These are phyloP conservation scores for Debaryomycetaceae sp. DNA, from an alignment of 1,139 yeast species.

Conservation along the genomic window DNA sequence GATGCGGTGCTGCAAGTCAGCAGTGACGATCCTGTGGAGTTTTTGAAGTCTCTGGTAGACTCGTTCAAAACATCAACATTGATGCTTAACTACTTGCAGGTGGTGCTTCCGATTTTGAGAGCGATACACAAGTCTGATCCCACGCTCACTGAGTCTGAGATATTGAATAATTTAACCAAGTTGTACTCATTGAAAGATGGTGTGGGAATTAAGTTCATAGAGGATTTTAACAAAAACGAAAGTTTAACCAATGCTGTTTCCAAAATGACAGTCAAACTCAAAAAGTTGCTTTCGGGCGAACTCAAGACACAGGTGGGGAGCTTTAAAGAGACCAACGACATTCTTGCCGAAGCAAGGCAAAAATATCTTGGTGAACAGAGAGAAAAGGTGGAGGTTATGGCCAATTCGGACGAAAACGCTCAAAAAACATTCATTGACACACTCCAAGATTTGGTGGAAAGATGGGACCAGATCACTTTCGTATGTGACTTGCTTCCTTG, in stretches of 20 bases:
- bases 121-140: conserved; percentile 29
- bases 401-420: conserved; percentile 1
- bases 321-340: conserved; percentile 13
- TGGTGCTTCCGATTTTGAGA: conserved; percentile 29
- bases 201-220: conserved; percentile 15
- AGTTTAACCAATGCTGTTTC: conserved; percentile 6
- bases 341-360: conserved; percentile 11
- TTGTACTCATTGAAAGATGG: conserved; percentile 14
- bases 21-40: conserved; percentile 18
- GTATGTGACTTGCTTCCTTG: conserved; percentile 30
- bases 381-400: conserved; percentile 5
- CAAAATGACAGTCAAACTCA: conserved; percentile 3
- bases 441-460: conserved; percentile 12
- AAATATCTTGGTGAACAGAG: conserved; percentile 6
- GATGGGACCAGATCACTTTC: conserved; percentile 24
- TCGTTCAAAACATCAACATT: conserved; percentile 24
- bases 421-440: conserved; percentile 1
- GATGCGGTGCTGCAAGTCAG: conserved; percentile 13
- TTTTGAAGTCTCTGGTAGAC: conserved; percentile 18
- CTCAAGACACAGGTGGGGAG: conserved; percentile 13
- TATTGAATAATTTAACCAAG: conserved; percentile 22
- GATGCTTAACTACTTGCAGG: conserved; percentile 23
- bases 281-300: conserved; percentile 6
- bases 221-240: conserved; percentile 11
- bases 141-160: conserved; percentile 28